Percentiles rank a stretch among this genome's conserved stretches.
Evolutionary conservation across 2,329 filamentous ascomycete genomes (phyloP).

Genomic region (Pseudocercospora fijiensis): DNA sequence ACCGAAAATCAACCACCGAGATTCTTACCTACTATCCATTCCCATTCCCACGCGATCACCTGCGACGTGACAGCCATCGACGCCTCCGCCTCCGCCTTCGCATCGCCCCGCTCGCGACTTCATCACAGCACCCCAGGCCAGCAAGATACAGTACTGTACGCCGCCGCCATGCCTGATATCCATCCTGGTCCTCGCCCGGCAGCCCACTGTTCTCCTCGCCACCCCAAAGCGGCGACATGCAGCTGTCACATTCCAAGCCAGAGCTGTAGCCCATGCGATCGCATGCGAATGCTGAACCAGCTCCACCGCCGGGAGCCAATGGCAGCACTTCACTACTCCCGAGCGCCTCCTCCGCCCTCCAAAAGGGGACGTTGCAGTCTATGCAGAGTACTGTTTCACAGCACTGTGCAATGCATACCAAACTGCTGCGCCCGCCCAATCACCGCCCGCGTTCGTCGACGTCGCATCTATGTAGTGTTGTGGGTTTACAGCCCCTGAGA

Average conservation of each 20-base stretch:
- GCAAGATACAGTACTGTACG: neutral
- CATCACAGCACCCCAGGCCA: neutral
- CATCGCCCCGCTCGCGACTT: neutral
- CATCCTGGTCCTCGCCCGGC: neutral
- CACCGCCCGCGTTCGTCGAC: conserved; percentile 7
- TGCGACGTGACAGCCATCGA: neutral
- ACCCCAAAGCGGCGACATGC: conserved; percentile 18
- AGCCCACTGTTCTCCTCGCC: neutral
- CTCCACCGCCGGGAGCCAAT: conserved; percentile 16
- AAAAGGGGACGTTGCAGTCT: conserved; percentile 12
- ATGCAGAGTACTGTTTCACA: conserved; percentile 8
- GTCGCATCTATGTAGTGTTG: no score
- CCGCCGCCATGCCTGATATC: neutral
- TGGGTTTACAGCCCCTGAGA: no score
- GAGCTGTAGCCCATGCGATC: neutral
- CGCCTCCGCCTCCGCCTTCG: neutral
- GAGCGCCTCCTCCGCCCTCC: conserved; percentile 12
- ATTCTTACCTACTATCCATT: no score
- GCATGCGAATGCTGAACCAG: conserved; percentile 7
- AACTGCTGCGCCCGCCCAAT: conserved; percentile 11
- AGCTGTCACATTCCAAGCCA: conserved; percentile 21
- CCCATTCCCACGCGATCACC: neutral
- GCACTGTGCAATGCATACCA: conserved; percentile 12
- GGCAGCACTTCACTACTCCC: neutral
- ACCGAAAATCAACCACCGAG: no score